These are phyloP conservation scores for Aspergillus hiratsukae DNA, from an alignment of 2,329 filamentous ascomycete species.

Conservation along the genomic window DNA sequence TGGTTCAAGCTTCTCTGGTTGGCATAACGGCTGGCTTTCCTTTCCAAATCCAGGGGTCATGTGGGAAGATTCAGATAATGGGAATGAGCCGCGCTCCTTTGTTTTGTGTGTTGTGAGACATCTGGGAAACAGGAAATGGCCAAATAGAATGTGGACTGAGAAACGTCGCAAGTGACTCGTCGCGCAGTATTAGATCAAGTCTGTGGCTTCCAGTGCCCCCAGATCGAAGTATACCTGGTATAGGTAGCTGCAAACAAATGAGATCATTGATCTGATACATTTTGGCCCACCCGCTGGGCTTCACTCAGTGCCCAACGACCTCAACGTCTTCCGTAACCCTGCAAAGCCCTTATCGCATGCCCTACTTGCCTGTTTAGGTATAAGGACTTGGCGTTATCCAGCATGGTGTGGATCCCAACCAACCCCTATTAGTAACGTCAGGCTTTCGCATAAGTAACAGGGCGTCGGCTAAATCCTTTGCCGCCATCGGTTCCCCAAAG, in stretches of 20 bases:
- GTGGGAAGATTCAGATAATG: background rate
- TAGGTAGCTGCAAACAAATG: background rate
- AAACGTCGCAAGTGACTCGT: background rate
- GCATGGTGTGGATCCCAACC: no score
- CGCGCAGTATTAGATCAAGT: background rate
- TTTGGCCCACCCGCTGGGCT: background rate
- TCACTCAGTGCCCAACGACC: background rate
- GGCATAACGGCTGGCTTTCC: background rate
- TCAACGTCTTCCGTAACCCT: background rate
- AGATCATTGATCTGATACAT: background rate
- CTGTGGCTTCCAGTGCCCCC: background rate
- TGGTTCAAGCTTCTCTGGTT: background rate
- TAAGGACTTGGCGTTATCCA: no score
- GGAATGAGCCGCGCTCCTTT: background rate
- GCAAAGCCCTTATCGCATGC: no score
- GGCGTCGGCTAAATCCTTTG: background rate
- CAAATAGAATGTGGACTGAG: background rate
- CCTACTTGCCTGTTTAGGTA: no score
- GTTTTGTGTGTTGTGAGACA: background rate
- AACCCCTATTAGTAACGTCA: no score
- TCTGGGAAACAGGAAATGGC: background rate
- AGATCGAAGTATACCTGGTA: background rate
- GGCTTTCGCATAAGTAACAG: no score
- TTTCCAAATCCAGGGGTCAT: background rate
- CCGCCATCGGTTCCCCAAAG: no score